Base-by-base conservation (phyloP, 768 basidiomycete genomes). In the Tulasnella sp. region DNA sequence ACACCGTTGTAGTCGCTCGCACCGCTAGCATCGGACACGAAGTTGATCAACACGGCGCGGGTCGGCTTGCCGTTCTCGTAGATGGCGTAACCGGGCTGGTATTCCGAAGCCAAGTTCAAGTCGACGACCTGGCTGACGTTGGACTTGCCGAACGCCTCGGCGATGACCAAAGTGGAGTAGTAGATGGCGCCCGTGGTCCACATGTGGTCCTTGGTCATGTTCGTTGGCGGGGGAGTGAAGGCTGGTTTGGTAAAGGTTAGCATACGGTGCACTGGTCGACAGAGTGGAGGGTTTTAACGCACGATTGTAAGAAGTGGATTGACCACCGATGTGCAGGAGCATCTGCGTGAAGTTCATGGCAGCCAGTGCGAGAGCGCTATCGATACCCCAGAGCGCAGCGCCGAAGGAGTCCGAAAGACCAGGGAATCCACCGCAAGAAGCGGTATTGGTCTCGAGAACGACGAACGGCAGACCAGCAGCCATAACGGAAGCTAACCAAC, bases 401-500 rank as follows among this genome's bases (percentile, higher is more conserved):
- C 82, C 84, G 69, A 86, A 86, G 42, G 80, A 81, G 75, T 86
- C 84, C 42, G 81, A 83, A 70, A 87, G 75, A 4, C 86, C 86
- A 17, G 82, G 78, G 76, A 86, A 85, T n/a, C 86, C 86, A 72
- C 84, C 84, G 77, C 86, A 87, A 63, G 82, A 83, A 0, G 84
- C 85, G 8, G 83, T 82, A 75, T 84, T 90, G 14, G 87, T 89
- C 79, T 91, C 89, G 74, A 90, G 83, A 88, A 90, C 89, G 68
- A 88, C 75, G 39, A 89, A 78, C 22, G 83, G 82, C 72, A 79
- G 79, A n/a, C 79, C 77, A 26, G 75, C 74, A 36, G 34, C 29
- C 74, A 85, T 83, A 1, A 79, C 78, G 39, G 80, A 79, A 0
- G 77, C 77, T 74, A 81, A 26, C 12, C 73, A 81, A 26, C 12